Evolutionary conservation across 306 rosid species (phyloP).

Genomic region (Casuarina equisetifolia): DNA sequence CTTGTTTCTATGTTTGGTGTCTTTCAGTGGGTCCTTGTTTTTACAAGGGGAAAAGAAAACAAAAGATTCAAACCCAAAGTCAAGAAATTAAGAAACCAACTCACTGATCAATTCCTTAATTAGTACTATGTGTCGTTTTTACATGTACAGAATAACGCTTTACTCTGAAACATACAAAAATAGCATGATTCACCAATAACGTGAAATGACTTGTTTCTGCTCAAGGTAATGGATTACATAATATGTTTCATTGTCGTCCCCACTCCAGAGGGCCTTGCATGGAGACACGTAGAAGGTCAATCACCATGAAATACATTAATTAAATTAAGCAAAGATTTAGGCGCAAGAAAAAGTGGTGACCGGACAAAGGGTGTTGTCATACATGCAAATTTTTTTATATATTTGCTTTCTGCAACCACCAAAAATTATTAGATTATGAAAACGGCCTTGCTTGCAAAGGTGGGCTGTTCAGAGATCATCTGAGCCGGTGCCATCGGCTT

Average conservation of each 20-base stretch:
- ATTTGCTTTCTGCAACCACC: background rate
- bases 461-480: background rate
- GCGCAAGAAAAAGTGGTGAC: background rate
- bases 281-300: constrained; percentile 32
- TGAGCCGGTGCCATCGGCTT: background rate
- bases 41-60: too few species aligned
- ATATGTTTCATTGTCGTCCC: background rate
- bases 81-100: too few species aligned
- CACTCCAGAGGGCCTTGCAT: background rate
- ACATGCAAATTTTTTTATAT: background rate
- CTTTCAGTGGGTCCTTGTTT: too few species aligned
- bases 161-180: too few species aligned
- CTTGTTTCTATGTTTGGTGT: too few species aligned
- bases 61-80: too few species aligned
- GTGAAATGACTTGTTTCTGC: background rate
- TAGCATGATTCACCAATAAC: background rate
- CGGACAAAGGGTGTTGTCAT: constrained; percentile 7
- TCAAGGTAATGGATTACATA: background rate
- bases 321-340: background rate
- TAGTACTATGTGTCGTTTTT: too few species aligned
- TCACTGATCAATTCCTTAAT: too few species aligned
- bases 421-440: background rate
- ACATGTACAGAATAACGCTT: too few species aligned
- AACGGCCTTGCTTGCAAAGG: background rate
- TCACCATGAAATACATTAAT: background rate